Conservation (phyloP, 2,329 filamentous ascomycete genomes). For the Cladophialophora psammophila region DNA sequence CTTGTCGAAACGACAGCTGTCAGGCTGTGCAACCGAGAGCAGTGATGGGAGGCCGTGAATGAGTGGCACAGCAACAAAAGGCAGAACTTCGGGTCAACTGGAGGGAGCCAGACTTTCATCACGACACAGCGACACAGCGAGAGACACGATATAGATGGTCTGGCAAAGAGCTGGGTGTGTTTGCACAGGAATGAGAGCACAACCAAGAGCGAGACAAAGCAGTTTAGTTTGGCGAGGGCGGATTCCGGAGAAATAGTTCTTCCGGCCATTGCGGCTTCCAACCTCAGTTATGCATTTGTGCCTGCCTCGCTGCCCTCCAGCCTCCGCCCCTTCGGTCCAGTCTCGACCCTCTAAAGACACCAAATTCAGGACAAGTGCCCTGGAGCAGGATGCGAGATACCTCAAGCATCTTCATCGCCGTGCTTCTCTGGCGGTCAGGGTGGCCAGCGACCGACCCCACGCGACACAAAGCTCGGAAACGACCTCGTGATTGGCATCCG, state of each 20-base stretch:
- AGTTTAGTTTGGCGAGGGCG: not conserved
- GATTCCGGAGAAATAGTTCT: not conserved
- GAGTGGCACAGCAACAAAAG: slow-evolving; percentile 6
- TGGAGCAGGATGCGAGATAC: not conserved
- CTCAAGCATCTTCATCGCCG: not conserved
- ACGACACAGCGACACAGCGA: not conserved
- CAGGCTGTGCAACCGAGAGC: slow-evolving; percentile 22
- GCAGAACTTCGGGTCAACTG: slow-evolving; percentile 5
- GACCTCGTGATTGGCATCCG: slow-evolving; percentile 37
- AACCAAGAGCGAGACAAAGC: slow-evolving; percentile 1
- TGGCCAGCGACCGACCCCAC: not conserved
- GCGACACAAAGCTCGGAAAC: slow-evolving; percentile 30
- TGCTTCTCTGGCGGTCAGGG: not conserved
- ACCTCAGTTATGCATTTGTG: not conserved
- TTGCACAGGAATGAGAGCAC: not conserved
- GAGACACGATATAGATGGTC: not conserved
- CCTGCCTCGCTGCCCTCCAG: not conserved
- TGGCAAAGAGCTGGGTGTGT: not conserved
- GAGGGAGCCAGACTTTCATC: not conserved
- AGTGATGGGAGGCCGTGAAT: slow-evolving; percentile 9
- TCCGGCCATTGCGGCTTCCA: not conserved
- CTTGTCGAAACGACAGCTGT: slow-evolving; percentile 28
- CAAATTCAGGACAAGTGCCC: not conserved
- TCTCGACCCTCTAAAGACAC: not conserved
- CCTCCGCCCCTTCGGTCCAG: not conserved